These are phyloP conservation scores for Phytopythium oedochilum DNA, from an alignment of 352 stramenopile genomes.

Conservation along the genomic window DNA sequence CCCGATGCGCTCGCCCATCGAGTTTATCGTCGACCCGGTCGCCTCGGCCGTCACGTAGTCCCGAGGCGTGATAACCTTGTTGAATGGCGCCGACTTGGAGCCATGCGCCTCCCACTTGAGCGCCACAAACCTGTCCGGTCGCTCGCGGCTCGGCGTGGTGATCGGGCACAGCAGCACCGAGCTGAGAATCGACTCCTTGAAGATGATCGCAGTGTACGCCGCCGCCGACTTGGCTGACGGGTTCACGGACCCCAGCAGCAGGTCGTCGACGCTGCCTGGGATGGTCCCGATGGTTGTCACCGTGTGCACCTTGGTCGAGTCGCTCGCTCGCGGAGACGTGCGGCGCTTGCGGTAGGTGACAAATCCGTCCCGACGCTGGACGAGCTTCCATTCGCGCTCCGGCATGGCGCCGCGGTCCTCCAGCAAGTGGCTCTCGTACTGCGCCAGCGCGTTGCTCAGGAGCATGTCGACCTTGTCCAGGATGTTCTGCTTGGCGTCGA, in stretches of 20 bases:
- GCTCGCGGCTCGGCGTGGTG: constrained; percentile 12
- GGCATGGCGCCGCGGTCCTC: constrained; percentile 23
- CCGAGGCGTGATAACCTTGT: constrained; percentile 6
- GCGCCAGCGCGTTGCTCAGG: constrained; percentile 8
- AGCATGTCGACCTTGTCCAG: constrained; percentile 3
- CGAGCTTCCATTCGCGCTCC: constrained; percentile 21
- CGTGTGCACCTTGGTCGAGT: constrained; percentile 13
- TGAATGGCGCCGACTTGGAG: constrained; percentile 9
- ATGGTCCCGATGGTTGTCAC: constrained; percentile 13
- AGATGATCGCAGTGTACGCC: constrained; percentile 24
- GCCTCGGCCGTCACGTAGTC: constrained; percentile 9
- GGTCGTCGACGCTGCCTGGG: constrained; percentile 15
- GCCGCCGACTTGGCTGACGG: constrained; percentile 21
- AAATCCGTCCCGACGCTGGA: constrained; percentile 23
- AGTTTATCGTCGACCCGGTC: constrained; percentile 9
- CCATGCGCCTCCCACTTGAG: constrained; percentile 31
- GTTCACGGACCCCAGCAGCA: constrained; percentile 20
- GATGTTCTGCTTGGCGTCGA: neutral
- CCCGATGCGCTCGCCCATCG: constrained; percentile 17
- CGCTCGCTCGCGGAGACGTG: constrained; percentile 3
- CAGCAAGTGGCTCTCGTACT: constrained; percentile 27
- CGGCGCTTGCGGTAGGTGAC: constrained; percentile 20
- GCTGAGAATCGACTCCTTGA: constrained; percentile 17
- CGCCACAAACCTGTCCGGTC: constrained; percentile 17
- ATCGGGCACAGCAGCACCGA: constrained; percentile 15